These are phyloP conservation scores for Cercospora sp. DNA, from an alignment of 2,329 filamentous ascomycete genomes.

Conservation along the genomic window DNA sequence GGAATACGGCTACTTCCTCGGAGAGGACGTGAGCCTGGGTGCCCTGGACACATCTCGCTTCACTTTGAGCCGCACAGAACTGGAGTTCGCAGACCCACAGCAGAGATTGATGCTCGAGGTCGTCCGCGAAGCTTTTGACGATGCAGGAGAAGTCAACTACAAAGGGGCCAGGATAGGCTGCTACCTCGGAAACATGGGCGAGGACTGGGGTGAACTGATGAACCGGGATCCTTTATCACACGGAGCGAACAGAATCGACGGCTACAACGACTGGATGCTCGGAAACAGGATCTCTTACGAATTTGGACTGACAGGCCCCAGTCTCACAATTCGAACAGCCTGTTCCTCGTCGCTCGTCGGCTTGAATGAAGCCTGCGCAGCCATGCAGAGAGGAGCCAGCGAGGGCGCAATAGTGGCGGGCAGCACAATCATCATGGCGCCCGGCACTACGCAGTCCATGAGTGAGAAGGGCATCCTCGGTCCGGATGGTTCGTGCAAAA, in stretches of 20 bases:
- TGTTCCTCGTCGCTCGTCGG: background rate
- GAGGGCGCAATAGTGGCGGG: background rate
- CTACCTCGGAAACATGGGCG: background rate
- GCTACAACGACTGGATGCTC: slow-evolving; percentile 9
- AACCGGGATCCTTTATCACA: background rate
- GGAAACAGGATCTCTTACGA: slow-evolving; percentile 28
- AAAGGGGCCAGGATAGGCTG: background rate
- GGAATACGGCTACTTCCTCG: slow-evolving; percentile 9
- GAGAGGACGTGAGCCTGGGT: slow-evolving; percentile 3
- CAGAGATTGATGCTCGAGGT: slow-evolving; percentile 30
- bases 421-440: background rate
- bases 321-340: slow-evolving; percentile 3
- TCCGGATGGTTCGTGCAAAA: background rate
- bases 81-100: slow-evolving; percentile 26
- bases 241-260: background rate
- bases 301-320: slow-evolving; percentile 20
- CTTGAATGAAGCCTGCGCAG: background rate
- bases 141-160: slow-evolving; percentile 10
- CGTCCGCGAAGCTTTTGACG: slow-evolving; percentile 25
- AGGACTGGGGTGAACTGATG: background rate
- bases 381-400: background rate
- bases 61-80: background rate
- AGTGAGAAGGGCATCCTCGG: background rate
- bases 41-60: slow-evolving; percentile 5
- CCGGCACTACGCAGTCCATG: background rate